Conservation (phyloP, 352 stramenopile species). For the Globisporangium polare region DNA sequence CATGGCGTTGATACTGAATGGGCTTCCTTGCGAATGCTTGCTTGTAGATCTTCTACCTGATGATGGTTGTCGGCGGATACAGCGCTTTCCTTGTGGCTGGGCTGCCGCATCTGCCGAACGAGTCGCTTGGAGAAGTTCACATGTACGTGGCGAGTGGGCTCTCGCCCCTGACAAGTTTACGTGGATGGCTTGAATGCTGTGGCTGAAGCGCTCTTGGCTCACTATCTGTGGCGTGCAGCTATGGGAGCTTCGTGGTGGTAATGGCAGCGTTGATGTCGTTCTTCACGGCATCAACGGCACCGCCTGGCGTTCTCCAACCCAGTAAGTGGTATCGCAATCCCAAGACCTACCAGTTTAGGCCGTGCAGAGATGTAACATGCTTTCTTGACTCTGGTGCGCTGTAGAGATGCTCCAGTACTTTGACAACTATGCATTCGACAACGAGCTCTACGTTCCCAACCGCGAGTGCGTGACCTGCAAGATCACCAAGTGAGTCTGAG, state of each 20-base stretch:
- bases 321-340: constrained; percentile 22
- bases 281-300: constrained; percentile 35
- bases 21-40: not conserved
- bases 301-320: constrained; percentile 36
- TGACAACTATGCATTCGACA: constrained; percentile 54
- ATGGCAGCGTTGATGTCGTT: constrained; percentile 48
- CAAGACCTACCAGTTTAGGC: not conserved
- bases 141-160: constrained; percentile 18
- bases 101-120: constrained; percentile 39
- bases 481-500: constrained; percentile 30
- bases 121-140: constrained; percentile 34
- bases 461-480: constrained; percentile 44
- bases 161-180: not conserved
- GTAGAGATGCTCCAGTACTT: constrained; percentile 45
- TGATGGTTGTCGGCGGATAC: constrained; percentile 56
- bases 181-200: not conserved
- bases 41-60: constrained; percentile 51
- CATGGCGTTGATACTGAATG: not conserved
- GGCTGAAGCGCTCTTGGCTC: not conserved
- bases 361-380: not conserved
- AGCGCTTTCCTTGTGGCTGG: constrained; percentile 45
- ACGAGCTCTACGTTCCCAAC: constrained; percentile 28
- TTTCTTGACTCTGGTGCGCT: not conserved
- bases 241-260: constrained; percentile 34
- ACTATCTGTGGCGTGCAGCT: constrained; percentile 11